phyloP scores from a whole-genome alignment of 352 stramenopile species.

The Globisporangium paddicum region DNA sequence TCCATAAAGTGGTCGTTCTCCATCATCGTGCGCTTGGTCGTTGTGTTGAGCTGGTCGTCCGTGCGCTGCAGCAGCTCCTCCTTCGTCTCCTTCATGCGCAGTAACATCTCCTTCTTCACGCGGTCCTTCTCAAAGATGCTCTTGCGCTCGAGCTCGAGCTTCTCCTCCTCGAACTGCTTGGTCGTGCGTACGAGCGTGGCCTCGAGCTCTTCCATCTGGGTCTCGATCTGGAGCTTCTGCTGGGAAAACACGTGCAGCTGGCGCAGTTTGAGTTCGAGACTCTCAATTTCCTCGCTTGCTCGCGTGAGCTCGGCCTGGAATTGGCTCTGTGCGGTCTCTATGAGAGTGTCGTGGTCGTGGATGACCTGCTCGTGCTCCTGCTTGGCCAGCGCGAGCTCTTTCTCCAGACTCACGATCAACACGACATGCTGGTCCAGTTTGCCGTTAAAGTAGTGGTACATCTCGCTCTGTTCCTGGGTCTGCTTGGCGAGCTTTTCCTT shows the following conservation, averaged over 20 bases:
- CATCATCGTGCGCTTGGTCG: constrained; percentile 74
- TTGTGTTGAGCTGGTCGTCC: constrained; percentile 60
- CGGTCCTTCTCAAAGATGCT: constrained; percentile 61
- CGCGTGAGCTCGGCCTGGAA: constrained; percentile 15
- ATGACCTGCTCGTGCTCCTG: constrained; percentile 15
- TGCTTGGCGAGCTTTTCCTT: constrained; percentile 35
- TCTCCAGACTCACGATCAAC: constrained; percentile 56
- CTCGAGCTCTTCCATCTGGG: constrained; percentile 31
- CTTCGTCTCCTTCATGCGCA: constrained; percentile 43
- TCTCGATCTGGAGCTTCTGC: constrained; percentile 46
- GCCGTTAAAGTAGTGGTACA: constrained; percentile 86
- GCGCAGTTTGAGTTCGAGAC: constrained; percentile 32
- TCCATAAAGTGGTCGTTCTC: constrained; percentile 78
- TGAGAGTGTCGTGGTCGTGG: constrained; percentile 13
- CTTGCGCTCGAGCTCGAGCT: constrained; percentile 49
- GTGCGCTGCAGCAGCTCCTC: constrained; percentile 48
- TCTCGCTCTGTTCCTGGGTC: constrained; percentile 64
- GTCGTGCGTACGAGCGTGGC: constrained; percentile 19
- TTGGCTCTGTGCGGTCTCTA: constrained; percentile 12
- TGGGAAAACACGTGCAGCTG: constrained; percentile 49
- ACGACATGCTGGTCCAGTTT: constrained; percentile 80
- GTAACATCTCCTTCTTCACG: constrained; percentile 67
- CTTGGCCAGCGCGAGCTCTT: constrained; percentile 21
- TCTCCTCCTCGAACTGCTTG: constrained; percentile 24
- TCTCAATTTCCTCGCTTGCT: constrained; percentile 16